Base-by-base conservation (phyloP, 495 filamentous ascomycete genomes). In the Oidiodendron maius region DNA sequence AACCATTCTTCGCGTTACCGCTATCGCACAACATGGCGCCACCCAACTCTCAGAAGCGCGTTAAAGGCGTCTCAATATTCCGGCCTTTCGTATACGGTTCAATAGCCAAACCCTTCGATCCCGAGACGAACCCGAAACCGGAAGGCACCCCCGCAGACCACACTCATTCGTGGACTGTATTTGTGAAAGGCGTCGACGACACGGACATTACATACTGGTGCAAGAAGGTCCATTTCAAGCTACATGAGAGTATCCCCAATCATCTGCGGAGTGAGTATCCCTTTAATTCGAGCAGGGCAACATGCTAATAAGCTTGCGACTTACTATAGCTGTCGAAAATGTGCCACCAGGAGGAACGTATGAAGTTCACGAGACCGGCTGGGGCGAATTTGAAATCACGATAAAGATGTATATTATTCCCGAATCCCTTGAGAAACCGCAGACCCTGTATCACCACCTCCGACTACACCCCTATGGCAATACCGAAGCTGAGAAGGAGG, bases 321-420 rank as follows among this genome's bases (percentile, higher is more conserved):
- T 10, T 17, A 5, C 16, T 24, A 37, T 46, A 67, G 63, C 64
- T 54, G 60, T 78, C 55, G 75, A 76, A 60, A 76, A 84, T 38
- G 64, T 89, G 70, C 74, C 87, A 64, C 52, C 52, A 8, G 74
- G 78, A 38, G 81, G 81, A 22, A 84, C 91, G 22, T 97, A 95
- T 64, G 78, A 86, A 62, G 85, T 97, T 37, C 75, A 75, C 43
- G 93, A 96, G 66, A 95, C 91, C 0, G 93, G 93, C 30, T 98
- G 91, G 89, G 93, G 93, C 56, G 93, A 96, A 71, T 98, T 98
- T 71, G 86, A 93, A 60, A 91, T 97, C 53, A 83, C 88, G 49
- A 85, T 98, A 61, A 88, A 95, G 59, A 69, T 98, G 0, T 91
- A 89, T 70, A 97, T 96, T 65, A 78, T 87, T 17, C 79, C 84